A percentile compares a stretch with the other conserved stretches of the same genome.
Evolutionary conservation across 768 basidiomycete species (phyloP).

Genomic region (Russula lepida): DNA sequence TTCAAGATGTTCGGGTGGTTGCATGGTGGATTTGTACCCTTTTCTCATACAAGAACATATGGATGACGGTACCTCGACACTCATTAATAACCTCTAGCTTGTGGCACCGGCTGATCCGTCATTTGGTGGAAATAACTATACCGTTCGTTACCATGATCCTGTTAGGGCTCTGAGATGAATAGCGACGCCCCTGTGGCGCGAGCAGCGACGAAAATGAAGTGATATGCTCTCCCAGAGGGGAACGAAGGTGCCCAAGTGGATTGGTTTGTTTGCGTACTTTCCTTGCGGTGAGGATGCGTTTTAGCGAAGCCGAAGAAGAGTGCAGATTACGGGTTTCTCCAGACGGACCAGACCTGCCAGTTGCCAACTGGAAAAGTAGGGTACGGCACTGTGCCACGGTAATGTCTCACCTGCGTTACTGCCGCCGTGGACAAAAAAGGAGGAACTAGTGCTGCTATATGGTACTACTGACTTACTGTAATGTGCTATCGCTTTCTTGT

Average conservation of each 20-base stretch:
- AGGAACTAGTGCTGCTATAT: too few species aligned
- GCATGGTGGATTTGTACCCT: neutral
- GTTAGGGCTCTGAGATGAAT: too few species aligned
- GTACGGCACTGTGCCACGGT: too few species aligned
- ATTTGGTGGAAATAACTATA: neutral
- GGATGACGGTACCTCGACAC: neutral
- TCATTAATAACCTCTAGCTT: neutral
- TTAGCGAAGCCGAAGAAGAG: too few species aligned
- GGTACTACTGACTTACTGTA: too few species aligned
- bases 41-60: neutral
- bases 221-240: neutral
- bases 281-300: too few species aligned
- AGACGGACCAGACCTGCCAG: too few species aligned
- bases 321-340: neutral
- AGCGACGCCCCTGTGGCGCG: neutral
- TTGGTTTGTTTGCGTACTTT: too few species aligned
- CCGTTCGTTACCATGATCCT: neutral
- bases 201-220: neutral
- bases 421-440: neutral
- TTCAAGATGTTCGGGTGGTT: neutral
- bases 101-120: too few species aligned
- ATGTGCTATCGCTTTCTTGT: too few species aligned
- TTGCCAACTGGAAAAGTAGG: too few species aligned
- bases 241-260: neutral
- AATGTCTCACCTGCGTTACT: neutral